Percentiles rank a stretch among this genome's conserved stretches.
phyloP scores from a whole-genome alignment of 148 eudicot genomes.

The Arbutus unedo region DNA sequence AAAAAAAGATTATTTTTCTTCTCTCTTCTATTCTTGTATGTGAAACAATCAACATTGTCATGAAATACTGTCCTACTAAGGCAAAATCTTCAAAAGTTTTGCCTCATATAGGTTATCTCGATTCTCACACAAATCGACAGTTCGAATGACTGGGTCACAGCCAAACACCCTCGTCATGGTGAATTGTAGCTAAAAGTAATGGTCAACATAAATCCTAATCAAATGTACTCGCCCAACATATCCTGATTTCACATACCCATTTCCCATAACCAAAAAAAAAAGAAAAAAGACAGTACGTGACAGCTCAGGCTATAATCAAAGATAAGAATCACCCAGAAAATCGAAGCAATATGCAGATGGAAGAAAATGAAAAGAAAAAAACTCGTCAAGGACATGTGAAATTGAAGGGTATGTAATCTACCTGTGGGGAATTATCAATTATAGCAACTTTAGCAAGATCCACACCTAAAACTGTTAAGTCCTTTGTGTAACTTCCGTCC shows the following conservation, averaged over 20 bases:
- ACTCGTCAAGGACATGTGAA: conserved; percentile 12
- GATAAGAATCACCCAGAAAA: background rate
- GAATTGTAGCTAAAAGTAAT: background rate
- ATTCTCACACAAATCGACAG: background rate
- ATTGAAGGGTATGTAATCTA: conserved; percentile 23
- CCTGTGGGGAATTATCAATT: conserved; percentile 96
- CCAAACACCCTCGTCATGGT: background rate
- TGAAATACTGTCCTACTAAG: background rate
- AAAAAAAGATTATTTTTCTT: background rate
- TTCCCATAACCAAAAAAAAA: background rate
- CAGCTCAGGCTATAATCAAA: background rate
- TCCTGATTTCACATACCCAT: background rate
- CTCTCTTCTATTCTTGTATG: background rate
- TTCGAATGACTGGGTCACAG: background rate
- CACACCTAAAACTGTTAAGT: conserved; percentile 88
- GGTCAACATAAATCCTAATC: background rate
- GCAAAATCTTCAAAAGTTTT: background rate
- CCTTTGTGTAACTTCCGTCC: conserved; percentile 86
- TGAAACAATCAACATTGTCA: background rate
- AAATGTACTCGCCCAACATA: conserved; percentile 4
- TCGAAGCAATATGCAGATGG: background rate
- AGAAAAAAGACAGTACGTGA: background rate
- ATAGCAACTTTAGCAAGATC: conserved; percentile 92
- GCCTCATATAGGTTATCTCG: background rate
- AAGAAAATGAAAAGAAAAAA: background rate